Conservation (phyloP, 1,284 basidiomycete genomes). For the Sanguinoderma infundibulare region DNA sequence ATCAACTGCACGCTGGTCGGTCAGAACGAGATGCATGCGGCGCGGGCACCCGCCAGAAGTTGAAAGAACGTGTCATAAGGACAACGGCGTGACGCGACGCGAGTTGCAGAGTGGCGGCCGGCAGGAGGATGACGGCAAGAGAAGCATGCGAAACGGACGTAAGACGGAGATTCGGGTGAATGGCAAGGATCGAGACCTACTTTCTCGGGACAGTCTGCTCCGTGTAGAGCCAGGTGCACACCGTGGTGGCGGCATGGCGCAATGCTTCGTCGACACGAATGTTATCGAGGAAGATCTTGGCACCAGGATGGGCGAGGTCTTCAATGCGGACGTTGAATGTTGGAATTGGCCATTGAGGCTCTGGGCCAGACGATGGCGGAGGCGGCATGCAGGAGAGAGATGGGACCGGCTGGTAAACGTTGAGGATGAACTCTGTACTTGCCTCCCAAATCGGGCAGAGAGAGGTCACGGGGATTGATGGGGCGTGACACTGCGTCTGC, state of each 20-base stretch:
- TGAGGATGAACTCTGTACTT: too few species aligned
- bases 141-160: not conserved
- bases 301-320: constrained; percentile 62
- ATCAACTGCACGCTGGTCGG: constrained; percentile 26
- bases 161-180: not conserved
- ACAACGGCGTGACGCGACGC: constrained; percentile 35
- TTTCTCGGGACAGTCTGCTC: constrained; percentile 55
- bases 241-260: constrained; percentile 54
- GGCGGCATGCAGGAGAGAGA: constrained; percentile 26
- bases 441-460: not conserved
- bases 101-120: not conserved
- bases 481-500: not conserved
- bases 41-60: constrained; percentile 25
- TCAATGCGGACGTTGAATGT: constrained; percentile 59
- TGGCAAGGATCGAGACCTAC: constrained; percentile 37
- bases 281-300: constrained; percentile 56
- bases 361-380: constrained; percentile 33
- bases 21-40: constrained; percentile 42
- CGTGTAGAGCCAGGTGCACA: constrained; percentile 64
- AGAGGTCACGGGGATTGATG: not conserved
- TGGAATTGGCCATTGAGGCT: constrained; percentile 54
- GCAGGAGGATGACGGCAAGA: constrained; percentile 9
- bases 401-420: too few species aligned
- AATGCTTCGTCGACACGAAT: constrained; percentile 53
- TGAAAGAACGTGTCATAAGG: constrained; percentile 39